These are phyloP conservation scores for Aegilops longissima DNA, from an alignment of 176 grass and related monocot species.

Conservation along the genomic window DNA sequence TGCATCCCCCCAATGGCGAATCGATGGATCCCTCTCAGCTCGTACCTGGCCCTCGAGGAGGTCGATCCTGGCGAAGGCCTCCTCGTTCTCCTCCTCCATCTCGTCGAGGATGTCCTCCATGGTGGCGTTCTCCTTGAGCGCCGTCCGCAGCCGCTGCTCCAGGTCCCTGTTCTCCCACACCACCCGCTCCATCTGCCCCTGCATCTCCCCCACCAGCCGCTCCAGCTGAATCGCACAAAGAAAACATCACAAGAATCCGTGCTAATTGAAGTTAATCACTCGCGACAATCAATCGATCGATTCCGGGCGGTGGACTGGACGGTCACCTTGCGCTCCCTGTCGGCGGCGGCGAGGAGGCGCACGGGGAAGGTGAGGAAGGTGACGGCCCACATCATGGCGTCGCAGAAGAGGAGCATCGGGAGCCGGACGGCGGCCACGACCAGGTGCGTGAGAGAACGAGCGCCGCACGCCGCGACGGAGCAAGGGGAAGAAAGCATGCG, in stretches of 20 bases:
- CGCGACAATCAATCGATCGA: no score
- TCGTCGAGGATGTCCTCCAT: constrained; percentile 45
- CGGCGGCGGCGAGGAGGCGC: constrained; percentile 36
- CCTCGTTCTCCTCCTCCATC: constrained; percentile 57
- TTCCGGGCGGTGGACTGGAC: no score
- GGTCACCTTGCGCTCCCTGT: constrained; percentile 29
- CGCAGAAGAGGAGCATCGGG: constrained; percentile 30
- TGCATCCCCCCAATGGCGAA: neutral
- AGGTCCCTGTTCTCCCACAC: constrained; percentile 46
- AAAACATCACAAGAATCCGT: no score
- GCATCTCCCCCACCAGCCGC: constrained; percentile 52
- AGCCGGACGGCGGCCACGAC: neutral
- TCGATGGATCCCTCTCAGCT: no score
- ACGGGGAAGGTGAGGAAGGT: constrained; percentile 38
- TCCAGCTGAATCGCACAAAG: no score
- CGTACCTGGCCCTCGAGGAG: constrained; percentile 45
- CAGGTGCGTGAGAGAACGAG: neutral
- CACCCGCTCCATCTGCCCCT: constrained; percentile 55
- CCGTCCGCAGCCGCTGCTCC: constrained; percentile 34
- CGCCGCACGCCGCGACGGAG: neutral
- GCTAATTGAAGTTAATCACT: no score
- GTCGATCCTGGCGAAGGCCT: constrained; percentile 31
- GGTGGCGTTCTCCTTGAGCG: constrained; percentile 19
- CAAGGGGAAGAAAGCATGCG: neutral
- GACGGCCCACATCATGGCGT: constrained; percentile 32